A percentile compares a stretch with the other conserved stretches of the same genome.
These are phyloP conservation scores for Colletotrichum chlorophyti DNA, from an alignment of 2,329 filamentous ascomycete species.

Conservation along the genomic window DNA sequence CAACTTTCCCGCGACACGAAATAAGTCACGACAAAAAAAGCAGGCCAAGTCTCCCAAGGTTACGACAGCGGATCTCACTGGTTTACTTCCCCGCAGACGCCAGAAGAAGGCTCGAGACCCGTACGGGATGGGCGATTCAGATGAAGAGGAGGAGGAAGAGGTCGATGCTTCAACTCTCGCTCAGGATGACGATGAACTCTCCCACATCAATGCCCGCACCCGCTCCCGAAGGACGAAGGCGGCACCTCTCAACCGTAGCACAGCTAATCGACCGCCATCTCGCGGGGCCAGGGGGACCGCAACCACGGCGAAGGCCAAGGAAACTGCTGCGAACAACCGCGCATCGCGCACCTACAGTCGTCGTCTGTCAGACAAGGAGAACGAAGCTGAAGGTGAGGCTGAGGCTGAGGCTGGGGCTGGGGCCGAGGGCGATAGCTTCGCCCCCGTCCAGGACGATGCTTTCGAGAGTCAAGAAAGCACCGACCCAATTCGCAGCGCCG, in stretches of 20 bases:
- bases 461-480: slow-evolving; percentile 36
- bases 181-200: slow-evolving; percentile 64
- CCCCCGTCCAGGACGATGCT: slow-evolving; percentile 53
- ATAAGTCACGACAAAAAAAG: slow-evolving; percentile 34
- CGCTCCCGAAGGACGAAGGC: slow-evolving; percentile 43
- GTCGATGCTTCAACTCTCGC: slow-evolving; percentile 55
- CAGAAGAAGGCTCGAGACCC: slow-evolving; percentile 47
- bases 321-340: slow-evolving; percentile 31
- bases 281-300: slow-evolving; percentile 33
- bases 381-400: slow-evolving; percentile 46
- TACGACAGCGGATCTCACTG: slow-evolving; percentile 62
- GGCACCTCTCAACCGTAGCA: slow-evolving; percentile 36
- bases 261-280: slow-evolving; percentile 31
- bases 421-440: slow-evolving; percentile 38
- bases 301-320: slow-evolving; percentile 23
- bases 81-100: slow-evolving; percentile 59
- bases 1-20: slow-evolving; percentile 49
- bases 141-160: slow-evolving; percentile 55
- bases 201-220: slow-evolving; percentile 47
- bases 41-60: slow-evolving; percentile 45
- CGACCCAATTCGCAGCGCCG: slow-evolving; percentile 43
- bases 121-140: slow-evolving; percentile 42
- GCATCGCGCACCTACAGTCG: slow-evolving; percentile 55
- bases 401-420: slow-evolving; percentile 35
- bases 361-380: slow-evolving; percentile 65